Percentiles rank a stretch among this genome's conserved stretches.
Evolutionary conservation across 1,284 basidiomycete genomes (phyloP).

Genomic region (Cerioporus squamosus): DNA sequence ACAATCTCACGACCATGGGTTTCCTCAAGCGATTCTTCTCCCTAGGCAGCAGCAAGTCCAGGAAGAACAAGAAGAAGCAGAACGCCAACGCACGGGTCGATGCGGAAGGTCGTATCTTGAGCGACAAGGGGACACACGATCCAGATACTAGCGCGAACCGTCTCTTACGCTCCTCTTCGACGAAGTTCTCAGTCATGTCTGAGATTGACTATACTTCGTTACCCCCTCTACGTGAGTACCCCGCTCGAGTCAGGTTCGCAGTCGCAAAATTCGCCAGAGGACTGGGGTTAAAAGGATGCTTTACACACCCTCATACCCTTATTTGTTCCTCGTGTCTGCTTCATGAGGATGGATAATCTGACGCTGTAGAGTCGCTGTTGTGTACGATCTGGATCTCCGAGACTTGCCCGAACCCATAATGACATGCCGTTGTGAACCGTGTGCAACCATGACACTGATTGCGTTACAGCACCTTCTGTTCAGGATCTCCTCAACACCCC

Average conservation of each 20-base stretch:
- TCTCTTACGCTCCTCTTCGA: conserved; percentile 72
- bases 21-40: conserved; percentile 75
- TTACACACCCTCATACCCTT: too few species aligned
- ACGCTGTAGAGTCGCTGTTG: too few species aligned
- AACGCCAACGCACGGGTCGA: conserved; percentile 26
- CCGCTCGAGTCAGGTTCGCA: too few species aligned
- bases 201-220: conserved; percentile 59
- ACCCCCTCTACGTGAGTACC: conserved; percentile 70
- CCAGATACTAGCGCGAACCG: conserved; percentile 62
- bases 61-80: conserved; percentile 43
- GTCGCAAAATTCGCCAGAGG: too few species aligned
- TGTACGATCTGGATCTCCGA: too few species aligned
- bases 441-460: background rate
- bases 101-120: conserved; percentile 29
- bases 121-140: conserved; percentile 42
- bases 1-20: conserved; percentile 49
- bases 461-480: conserved; percentile 63
- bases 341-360: too few species aligned
- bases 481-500: conserved; percentile 56
- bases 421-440: too few species aligned
- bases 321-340: too few species aligned
- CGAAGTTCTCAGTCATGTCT: conserved; percentile 58
- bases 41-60: conserved; percentile 64
- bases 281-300: too few species aligned
- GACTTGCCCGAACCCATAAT: too few species aligned